Base-by-base conservation (phyloP, 2,329 filamentous ascomycete genomes). In the Beauveria rudraprayagi region DNA sequence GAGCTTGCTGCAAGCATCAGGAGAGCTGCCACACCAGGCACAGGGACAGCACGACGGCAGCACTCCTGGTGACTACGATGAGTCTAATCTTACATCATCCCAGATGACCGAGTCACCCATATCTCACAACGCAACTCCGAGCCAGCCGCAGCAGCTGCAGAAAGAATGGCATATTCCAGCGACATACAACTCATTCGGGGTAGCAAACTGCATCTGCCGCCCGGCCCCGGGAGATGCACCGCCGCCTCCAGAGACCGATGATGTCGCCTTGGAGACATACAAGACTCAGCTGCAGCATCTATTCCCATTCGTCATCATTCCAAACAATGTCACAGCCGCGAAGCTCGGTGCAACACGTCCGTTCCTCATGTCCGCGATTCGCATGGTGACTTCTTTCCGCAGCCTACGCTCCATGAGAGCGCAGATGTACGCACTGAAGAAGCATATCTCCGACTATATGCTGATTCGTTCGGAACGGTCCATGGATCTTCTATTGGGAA, bases 391-490 rank as follows among this genome's bases (percentile, higher is more conserved):
- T 0, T 81, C 79, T 0, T 76, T 80, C 46, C 71, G 76, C 19
- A 78, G 77, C 47, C 67, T 78, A 11, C 71, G 70, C 37, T 80
- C 76, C 2, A 80, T 82, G 78, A 70, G 76, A 16, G 77, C 74
- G 0, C 80, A 83, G 65, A 80, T 80, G 73, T 80, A 76, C 59
- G 71, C 73, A 37, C 68, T 83, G 26, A 76, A 80, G 67, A 70
- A 67, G 22, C 74, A 79, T 46, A 67, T 83, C 14, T 72, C 77
- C 2, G 78, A 83, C 34, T 72, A 77, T 61, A 76, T 82, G 72
- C 68, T 83, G 14, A 73, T 82, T 48, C 72, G 78, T 1, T 79
- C 77, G 0, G 78, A 80, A 58, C 70, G 79, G 17, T 82, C 80
- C 0, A 63, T 83, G 11, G 81, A 83, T 61, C 66, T 83, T 2